phyloP scores from a whole-genome alignment of 768 basidiomycete species.

The Russula dissimulans region DNA sequence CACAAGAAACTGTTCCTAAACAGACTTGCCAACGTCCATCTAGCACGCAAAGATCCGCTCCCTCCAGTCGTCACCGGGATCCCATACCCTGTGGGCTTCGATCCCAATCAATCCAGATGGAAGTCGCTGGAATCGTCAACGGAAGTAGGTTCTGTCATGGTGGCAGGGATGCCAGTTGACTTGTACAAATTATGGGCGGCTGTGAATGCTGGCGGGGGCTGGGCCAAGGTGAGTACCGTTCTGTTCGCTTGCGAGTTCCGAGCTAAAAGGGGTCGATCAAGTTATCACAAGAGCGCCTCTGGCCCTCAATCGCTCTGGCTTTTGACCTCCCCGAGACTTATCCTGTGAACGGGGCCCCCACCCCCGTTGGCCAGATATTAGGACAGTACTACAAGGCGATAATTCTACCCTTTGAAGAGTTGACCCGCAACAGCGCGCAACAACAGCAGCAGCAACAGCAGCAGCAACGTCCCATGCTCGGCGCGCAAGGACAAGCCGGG shows the following conservation, averaged over 20 bases:
- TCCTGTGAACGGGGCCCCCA: conserved; percentile 29
- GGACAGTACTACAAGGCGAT: conserved; percentile 53
- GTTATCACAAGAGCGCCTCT: conserved; percentile 17
- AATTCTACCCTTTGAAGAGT: conserved; percentile 64
- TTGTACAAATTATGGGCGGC: conserved; percentile 65
- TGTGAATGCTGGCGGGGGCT: conserved; percentile 54
- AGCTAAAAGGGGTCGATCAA: conserved; percentile 2
- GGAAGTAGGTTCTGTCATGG: conserved; percentile 54
- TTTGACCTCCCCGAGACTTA: conserved; percentile 33
- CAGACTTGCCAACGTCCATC: conserved; percentile 52
- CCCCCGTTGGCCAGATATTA: conserved; percentile 41
- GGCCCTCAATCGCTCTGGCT: conserved; percentile 29
- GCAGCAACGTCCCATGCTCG: conserved; percentile 41
- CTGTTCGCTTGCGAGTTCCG: neutral
- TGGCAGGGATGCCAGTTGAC: conserved; percentile 69
- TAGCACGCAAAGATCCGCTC: conserved; percentile 49
- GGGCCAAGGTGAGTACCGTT: conserved; percentile 39
- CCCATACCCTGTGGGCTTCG: conserved; percentile 46
- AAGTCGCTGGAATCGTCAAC: conserved; percentile 51
- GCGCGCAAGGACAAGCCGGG: conserved; percentile 32
- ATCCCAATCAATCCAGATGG: conserved; percentile 56
- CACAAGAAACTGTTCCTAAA: conserved; percentile 49
- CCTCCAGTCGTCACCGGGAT: conserved; percentile 67
- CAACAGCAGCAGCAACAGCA: conserved; percentile 36
- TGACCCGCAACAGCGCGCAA: conserved; percentile 51